Evolutionary conservation across 208 protist genomes (phyloP), one percentile per base, ranked within the genome.

Genomic region (Crithidia thermophila): DNA sequence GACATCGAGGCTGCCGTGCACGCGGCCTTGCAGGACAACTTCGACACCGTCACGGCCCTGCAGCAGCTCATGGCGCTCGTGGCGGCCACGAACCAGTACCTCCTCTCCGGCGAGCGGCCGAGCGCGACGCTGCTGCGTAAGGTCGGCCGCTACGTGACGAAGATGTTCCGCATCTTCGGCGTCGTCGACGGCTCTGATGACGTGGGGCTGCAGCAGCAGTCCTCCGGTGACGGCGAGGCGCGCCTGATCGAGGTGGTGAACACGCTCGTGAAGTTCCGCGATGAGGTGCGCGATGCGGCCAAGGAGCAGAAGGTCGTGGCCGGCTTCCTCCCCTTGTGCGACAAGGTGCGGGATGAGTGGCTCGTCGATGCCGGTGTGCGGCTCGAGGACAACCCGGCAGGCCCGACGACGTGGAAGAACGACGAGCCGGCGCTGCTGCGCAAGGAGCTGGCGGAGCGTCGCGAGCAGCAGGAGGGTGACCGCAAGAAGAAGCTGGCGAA

Each of bases 121-220:
- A 89, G 77, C 39, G 67, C 67, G 31, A 89, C 84, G 21, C 77
- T 99, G 21, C 43, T 98, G 37, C 67, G 73, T 18, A 87, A 93
- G 43, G 72, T 95, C 0, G 89, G 77, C 34, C 59, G 56, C 47
- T 98, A 98, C 72, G 65, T 98, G 9, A 98, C 95, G 16, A 66
- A 79, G 28, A 97, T 99, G 46, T 82, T 99, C 28, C 76, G 81
- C 18, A 73, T 98, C 13, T 98, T 99, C 46, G 97, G 98, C 57
- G 79, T 98, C 10, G 77, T 93, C 5, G 82, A 91, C 27, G 90
- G 87, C 13, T 84, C 72, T 16, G 90, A 95, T 62, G 49, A 30
- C 11, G 77, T 95, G 28, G 90, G 90, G 4, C 81, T 94, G 37
- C 61, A 59, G 43, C 52, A 64, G 39, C 58, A 62, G 51, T 60